Evolutionary conservation across 176 grass and related monocot species (phyloP), one percentile per base, ranked within the genome.

Genomic region (Juncus inflexus): DNA sequence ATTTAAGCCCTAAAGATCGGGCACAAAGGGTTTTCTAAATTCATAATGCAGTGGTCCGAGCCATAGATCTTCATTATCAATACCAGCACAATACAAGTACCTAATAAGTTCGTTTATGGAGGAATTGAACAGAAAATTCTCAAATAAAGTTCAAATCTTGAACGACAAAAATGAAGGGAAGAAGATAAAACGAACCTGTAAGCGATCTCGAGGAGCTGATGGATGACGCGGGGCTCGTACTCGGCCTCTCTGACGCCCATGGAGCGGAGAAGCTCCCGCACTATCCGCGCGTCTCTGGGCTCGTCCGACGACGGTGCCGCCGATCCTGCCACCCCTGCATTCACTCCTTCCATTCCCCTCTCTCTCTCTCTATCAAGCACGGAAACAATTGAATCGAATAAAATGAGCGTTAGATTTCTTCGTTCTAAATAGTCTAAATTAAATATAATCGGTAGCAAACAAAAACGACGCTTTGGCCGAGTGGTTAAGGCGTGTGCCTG

Each of bases 401-500:
- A 47, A 6, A 47, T 2, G 4, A 47, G 9, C 43, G 43, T 47
- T 1, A 28, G 19, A 47, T 9, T 47, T 6, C 43, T 47, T 47
- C 9, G 1, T 5, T 0, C 1, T 47, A 9, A 6, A 47, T 47
- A 47, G 54, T 13, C 53, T 4, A 57, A 15, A 2, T 5, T 47
- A 47, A 47, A 47, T 47, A 9, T 28, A 47, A 47, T 47, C 43
- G 43, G 2, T 47, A 2, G 43, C 2, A 6, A 1, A 0, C 35
- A 78, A 10, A 9, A 37, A 14, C 1, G 86, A 81, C 85, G 89
- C 78, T 91, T 96, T 96, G 87, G 87, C 84, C 91, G 87, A 96
- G 91, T 96, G 91, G 91, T 91, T 96, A 96, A 96, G 91, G 91
- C 91, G 91, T 90, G 87, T 90, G 87, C 91, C 91, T 96, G 91